These are phyloP conservation scores for Barnettozyma pratensis DNA, from an alignment of 805 yeast genomes.

Conservation along the genomic window DNA sequence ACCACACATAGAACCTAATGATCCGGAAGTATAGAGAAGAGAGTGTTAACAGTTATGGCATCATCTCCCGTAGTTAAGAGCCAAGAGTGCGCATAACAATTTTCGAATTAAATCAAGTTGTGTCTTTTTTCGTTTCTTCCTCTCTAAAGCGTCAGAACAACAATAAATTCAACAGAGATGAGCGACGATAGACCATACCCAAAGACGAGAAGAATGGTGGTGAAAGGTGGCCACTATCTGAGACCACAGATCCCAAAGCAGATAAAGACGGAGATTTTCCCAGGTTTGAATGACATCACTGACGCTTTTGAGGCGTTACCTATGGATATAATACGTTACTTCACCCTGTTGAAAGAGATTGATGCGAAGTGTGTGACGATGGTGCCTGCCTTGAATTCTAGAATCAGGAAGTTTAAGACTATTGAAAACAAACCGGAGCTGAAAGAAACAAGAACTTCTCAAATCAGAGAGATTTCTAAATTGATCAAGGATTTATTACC, in stretches of 20 bases:
- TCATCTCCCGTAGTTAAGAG: too few relatives aligned
- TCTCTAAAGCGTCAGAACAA: not conserved
- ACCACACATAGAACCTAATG: conserved; percentile 9
- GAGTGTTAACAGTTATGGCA: too few relatives aligned
- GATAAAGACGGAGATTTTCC: conserved; percentile 44
- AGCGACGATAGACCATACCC: not conserved
- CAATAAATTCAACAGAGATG: not conserved
- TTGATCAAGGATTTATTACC: conserved; percentile 71
- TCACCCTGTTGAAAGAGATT: conserved; percentile 85
- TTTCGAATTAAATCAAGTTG: not conserved
- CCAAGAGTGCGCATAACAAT: too few relatives aligned
- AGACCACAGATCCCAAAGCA: conserved; percentile 13
- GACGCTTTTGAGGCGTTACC: conserved; percentile 94
- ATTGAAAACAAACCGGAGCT: conserved; percentile 22
- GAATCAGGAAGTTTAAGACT: conserved; percentile 44
- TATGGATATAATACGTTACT: conserved; percentile 70
- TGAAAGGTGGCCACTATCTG: not conserved
- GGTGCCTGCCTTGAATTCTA: conserved; percentile 57
- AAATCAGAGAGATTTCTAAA: conserved; percentile 32
- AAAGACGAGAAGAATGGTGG: not conserved
- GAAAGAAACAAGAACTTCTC: conserved; percentile 22
- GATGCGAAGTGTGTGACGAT: conserved; percentile 87
- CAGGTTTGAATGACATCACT: conserved; percentile 86
- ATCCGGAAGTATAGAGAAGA: too few relatives aligned
- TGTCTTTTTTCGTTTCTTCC: not conserved